Evolutionary conservation across 306 rosid species (phyloP), one percentile per base, ranked within the genome.

Genomic region (Pterocarpus macrocarpus): DNA sequence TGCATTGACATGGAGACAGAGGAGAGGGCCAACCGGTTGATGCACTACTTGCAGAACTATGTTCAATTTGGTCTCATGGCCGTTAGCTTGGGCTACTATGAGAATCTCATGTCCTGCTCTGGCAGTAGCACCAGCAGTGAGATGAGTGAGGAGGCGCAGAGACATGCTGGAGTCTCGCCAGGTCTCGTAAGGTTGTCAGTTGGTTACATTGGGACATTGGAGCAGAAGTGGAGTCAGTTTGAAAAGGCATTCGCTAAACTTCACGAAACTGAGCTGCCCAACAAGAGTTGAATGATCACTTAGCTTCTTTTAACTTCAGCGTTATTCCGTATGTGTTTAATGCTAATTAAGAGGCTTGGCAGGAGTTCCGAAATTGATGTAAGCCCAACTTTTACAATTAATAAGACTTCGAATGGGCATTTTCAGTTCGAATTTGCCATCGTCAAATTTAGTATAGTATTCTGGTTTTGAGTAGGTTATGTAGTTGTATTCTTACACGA

Each of bases 101-200:
- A 94, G 81, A 94, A 94, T 16, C 89, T 94, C 0, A 88, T 94
- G 94, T 94, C 97, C 0, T 94, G 98, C 81, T 92, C 97, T 2
- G 97, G 98, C 0, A 92, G 92, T 38, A 94, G 98, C 83, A 94
- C 98, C 0, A 94, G 98, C 81, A 92, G 97, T 53, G 95, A 89
- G 83, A 2, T 94, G 87, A 91, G n/a, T 56, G 38, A 41, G 1
- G 90, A 90, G 83, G 98, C 90, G 82, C 82, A 90, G 74, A 80
- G 36, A 0, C 67, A 86, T 3, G 98, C 97, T 2, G 97, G 97
- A 8, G 91, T 94, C 45, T 87, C 97, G 4, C 97, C 97, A 0
- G 97, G 98, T 6, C 71, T 94, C 34, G 61, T 94, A 1, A 86
- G 98, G 64, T 85, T 94, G 87, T 94, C 98, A 0, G 64, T 92